A percentile compares a stretch with the other conserved stretches of the same genome.
Evolutionary conservation across 169 alveolate genomes (phyloP).

Genomic region (Plasmodium gonderi): DNA sequence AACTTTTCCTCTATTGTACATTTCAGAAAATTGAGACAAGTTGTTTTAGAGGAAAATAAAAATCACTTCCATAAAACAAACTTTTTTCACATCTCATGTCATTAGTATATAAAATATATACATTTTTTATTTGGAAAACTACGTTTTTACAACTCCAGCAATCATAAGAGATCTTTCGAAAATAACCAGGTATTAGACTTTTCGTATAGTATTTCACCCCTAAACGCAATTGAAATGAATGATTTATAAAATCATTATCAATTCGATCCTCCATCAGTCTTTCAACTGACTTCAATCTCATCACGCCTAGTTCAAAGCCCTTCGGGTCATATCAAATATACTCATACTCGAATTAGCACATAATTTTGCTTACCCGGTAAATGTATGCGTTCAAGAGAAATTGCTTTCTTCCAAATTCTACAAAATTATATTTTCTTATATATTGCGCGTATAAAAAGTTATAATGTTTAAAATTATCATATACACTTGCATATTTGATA

Average conservation of each 20-base stretch:
- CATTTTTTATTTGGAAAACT: constrained; percentile 79
- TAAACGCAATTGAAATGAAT: constrained; percentile 93
- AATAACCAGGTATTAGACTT: constrained; percentile 96
- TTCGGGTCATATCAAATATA: constrained; percentile 93
- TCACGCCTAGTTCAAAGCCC: constrained; percentile 94
- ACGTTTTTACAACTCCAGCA: constrained; percentile 87
- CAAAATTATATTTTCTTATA: not conserved
- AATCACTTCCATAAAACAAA: not conserved
- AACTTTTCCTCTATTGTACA: constrained; percentile 70
- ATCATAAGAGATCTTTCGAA: constrained; percentile 95
- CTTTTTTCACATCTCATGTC: not conserved
- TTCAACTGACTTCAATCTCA: constrained; percentile 93
- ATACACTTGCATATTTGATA: constrained; percentile 81
- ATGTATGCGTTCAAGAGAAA: not conserved
- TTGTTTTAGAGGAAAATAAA: not conserved
- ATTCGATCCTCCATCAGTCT: constrained; percentile 93
- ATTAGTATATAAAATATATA: not conserved
- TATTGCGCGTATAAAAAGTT: constrained; percentile 68
- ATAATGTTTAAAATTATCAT: constrained; percentile 43
- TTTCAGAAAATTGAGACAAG: constrained; percentile 80
- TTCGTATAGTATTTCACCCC: constrained; percentile 95
- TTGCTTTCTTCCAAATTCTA: not conserved
- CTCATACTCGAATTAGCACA: constrained; percentile 89
- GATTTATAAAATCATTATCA: constrained; percentile 94
- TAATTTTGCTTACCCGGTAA: constrained; percentile 17